Evolutionary conservation across 805 yeast species (phyloP).

Genomic region (Myxozyma vanderwaltii): DNA sequence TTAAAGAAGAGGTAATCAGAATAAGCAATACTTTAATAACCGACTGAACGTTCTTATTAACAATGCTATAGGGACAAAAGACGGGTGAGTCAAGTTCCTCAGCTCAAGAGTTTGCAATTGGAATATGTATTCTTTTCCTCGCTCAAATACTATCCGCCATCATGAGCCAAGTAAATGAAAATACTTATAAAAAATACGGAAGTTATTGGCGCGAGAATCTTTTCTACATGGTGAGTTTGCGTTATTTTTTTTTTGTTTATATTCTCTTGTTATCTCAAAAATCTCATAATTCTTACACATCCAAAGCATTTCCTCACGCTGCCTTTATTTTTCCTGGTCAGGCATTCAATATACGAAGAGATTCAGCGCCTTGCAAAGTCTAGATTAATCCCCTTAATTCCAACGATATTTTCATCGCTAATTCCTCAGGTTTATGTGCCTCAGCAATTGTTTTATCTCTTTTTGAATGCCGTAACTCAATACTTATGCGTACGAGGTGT

Average conservation of each 20-base stretch:
- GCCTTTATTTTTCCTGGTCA: slow-evolving; percentile 36
- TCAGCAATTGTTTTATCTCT: slow-evolving; percentile 37
- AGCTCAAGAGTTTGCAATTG: slow-evolving; percentile 42
- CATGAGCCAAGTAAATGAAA: slow-evolving; percentile 61
- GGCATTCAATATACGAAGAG: slow-evolving; percentile 42
- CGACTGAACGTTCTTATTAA: background rate
- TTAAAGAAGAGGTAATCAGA: slow-evolving; percentile 1
- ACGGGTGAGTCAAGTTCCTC: slow-evolving; percentile 27
- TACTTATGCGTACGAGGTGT: slow-evolving; percentile 69
- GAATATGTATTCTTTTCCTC: slow-evolving; percentile 48
- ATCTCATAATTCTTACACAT: background rate
- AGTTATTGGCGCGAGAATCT: slow-evolving; percentile 65
- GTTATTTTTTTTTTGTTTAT: too few relatives aligned
- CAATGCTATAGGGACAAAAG: background rate
- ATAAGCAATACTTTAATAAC: background rate
- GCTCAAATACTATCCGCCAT: slow-evolving; percentile 57
- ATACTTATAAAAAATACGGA: slow-evolving; percentile 53
- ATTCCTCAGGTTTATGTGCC: slow-evolving; percentile 35
- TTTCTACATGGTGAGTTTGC: slow-evolving; percentile 56
- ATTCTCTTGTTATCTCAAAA: too few relatives aligned
- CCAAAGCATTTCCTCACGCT: slow-evolving; percentile 29
- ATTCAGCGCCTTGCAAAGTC: slow-evolving; percentile 37
- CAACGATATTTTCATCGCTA: background rate
- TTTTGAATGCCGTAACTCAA: slow-evolving; percentile 56
- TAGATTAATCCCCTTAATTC: slow-evolving; percentile 19